Conservation (phyloP, 495 filamentous ascomycete genomes). For the Achaetomiella virescens region DNA sequence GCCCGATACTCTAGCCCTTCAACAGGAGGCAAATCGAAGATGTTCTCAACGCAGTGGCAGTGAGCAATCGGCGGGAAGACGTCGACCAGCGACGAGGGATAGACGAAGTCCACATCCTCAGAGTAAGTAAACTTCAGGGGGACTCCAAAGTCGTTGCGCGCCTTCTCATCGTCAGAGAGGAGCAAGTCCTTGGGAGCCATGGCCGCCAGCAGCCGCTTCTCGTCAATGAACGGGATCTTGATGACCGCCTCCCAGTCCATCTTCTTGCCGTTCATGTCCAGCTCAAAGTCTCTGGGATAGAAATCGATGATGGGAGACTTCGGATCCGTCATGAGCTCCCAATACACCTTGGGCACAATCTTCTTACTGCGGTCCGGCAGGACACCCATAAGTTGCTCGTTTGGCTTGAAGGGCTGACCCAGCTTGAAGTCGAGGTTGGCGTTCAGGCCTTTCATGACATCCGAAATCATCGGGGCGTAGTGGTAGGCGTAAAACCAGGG, state of each 20-base stretch:
- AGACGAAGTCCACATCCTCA: slow-evolving; percentile 65
- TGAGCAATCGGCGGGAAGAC: slow-evolving; percentile 85
- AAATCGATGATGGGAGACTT: slow-evolving; percentile 97
- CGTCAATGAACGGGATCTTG: slow-evolving; percentile 98
- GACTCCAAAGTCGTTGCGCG: slow-evolving; percentile 84
- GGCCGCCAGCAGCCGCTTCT: slow-evolving; percentile 71
- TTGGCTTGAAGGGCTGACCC: slow-evolving; percentile 90
- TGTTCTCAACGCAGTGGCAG: slow-evolving; percentile 89
- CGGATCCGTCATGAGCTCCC: slow-evolving; percentile 82
- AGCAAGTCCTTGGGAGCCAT: slow-evolving; percentile 77
- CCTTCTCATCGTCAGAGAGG: slow-evolving; percentile 67
- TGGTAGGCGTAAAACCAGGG: slow-evolving; percentile 97
- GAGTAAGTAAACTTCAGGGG: slow-evolving; percentile 89
- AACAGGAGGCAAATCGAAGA: slow-evolving; percentile 87
- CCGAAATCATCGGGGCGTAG: slow-evolving; percentile 88
- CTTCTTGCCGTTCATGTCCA: slow-evolving; percentile 99
- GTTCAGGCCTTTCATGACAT: slow-evolving; percentile 80
- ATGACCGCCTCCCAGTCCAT: slow-evolving; percentile 99
- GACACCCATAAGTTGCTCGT: slow-evolving; percentile 97
- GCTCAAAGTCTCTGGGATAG: slow-evolving; percentile 93
- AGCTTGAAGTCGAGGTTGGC: slow-evolving; percentile 88
- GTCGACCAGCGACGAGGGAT: slow-evolving; percentile 79
- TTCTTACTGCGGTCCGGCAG: slow-evolving; percentile 93
- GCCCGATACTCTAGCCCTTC: slow-evolving; percentile 83
- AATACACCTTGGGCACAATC: slow-evolving; percentile 85